Evolutionary conservation across 148 eudicot genomes (phyloP).

Genomic region (Gaultheria prostrata): DNA sequence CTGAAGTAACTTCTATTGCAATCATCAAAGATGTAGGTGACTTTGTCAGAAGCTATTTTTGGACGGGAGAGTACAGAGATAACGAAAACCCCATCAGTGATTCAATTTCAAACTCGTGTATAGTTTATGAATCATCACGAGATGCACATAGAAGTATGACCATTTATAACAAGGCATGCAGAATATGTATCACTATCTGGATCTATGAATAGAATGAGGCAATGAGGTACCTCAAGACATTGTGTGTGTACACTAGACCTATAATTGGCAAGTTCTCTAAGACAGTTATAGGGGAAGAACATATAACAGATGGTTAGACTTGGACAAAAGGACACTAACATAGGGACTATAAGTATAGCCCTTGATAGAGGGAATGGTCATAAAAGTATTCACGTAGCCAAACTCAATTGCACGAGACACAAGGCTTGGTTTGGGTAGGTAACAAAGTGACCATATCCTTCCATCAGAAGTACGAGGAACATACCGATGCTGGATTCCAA

Average conservation of each 20-base stretch:
- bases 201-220: neutral
- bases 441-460: neutral
- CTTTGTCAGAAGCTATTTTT: neutral
- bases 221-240: neutral
- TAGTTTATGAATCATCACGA: neutral
- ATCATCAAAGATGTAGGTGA: neutral
- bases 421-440: neutral
- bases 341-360: neutral
- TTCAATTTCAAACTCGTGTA: neutral
- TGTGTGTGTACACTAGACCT: neutral
- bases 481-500: slow-evolving; percentile 78
- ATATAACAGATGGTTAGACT: neutral
- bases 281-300: neutral
- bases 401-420: neutral
- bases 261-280: neutral
- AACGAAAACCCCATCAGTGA: neutral
- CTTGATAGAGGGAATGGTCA: no score
- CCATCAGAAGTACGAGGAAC: neutral
- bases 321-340: neutral
- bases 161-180: neutral
- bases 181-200: neutral
- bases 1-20: neutral
- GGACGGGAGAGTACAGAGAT: neutral
- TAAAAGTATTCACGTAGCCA: neutral
- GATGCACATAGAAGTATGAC: neutral